Conservation (phyloP, 2,329 filamentous ascomycete species). For the Penicillium occitanis region DNA sequence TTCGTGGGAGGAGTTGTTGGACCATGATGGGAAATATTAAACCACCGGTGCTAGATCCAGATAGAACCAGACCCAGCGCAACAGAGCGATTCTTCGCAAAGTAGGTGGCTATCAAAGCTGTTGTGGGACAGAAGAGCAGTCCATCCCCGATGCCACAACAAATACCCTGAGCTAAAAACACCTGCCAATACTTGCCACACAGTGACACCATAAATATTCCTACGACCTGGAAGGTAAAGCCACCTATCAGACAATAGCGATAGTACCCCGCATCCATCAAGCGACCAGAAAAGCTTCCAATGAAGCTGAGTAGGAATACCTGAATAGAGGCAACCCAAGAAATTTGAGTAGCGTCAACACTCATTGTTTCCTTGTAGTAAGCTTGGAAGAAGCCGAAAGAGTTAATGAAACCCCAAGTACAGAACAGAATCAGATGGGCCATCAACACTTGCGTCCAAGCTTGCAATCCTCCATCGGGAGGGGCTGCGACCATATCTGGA, state of each 20-base stretch:
- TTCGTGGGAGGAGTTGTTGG: slow-evolving; percentile 33
- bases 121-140: slow-evolving; percentile 40
- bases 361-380: slow-evolving; percentile 38
- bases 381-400: slow-evolving; percentile 49
- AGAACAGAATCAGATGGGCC: slow-evolving; percentile 33
- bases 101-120: slow-evolving; percentile 45
- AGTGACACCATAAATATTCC: slow-evolving; percentile 51
- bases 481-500: slow-evolving; percentile 16
- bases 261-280: slow-evolving; percentile 46
- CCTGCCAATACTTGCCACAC: slow-evolving; percentile 48
- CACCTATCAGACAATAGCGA: slow-evolving; percentile 29
- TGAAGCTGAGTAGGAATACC: slow-evolving; percentile 44
- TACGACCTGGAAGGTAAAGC: slow-evolving; percentile 37
- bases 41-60: slow-evolving; percentile 43
- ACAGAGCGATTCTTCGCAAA: slow-evolving; percentile 42
- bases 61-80: slow-evolving; percentile 40
- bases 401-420: slow-evolving; percentile 28
- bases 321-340: slow-evolving; percentile 49
- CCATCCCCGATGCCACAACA: slow-evolving; percentile 46
- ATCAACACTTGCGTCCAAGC: slow-evolving; percentile 35
- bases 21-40: slow-evolving; percentile 50
- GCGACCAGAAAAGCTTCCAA: slow-evolving; percentile 45
- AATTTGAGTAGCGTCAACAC: slow-evolving; percentile 35
- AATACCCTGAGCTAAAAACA: slow-evolving; percentile 50
- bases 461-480: slow-evolving; percentile 32